Conservation (phyloP, 805 yeast genomes). For the Lachancea meyersii region DNA sequence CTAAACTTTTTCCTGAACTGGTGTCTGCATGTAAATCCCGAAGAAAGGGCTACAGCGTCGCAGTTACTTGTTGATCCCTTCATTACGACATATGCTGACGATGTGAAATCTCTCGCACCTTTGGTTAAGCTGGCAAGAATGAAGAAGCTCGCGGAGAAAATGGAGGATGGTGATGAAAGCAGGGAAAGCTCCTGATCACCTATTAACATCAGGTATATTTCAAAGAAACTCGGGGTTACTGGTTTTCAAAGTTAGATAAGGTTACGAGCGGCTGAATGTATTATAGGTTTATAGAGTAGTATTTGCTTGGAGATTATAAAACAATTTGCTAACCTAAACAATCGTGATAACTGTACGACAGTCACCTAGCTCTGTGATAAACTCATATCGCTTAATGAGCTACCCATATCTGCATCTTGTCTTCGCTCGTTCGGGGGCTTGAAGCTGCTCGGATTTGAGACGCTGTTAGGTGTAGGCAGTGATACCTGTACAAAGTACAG, state of each 20-base stretch:
- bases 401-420: background rate
- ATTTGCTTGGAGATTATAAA: background rate
- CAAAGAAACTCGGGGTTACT: no score
- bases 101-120: slow-evolving; percentile 58
- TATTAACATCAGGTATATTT: no score
- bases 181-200: slow-evolving; percentile 4
- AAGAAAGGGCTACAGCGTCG: slow-evolving; percentile 70
- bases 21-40: slow-evolving; percentile 79
- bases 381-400: slow-evolving; percentile 20
- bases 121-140: slow-evolving; percentile 66
- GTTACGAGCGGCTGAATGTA: background rate
- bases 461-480: slow-evolving; percentile 14
- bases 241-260: no score
- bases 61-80: slow-evolving; percentile 65
- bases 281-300: slow-evolving; percentile 6
- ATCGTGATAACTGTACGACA: background rate
- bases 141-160: slow-evolving; percentile 46
- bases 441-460: background rate
- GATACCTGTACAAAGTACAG: slow-evolving; percentile 70
- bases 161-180: slow-evolving; percentile 30
- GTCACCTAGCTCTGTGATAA: slow-evolving; percentile 14
- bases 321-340: background rate
- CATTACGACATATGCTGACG: slow-evolving; percentile 50
- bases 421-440: background rate
- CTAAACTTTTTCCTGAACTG: slow-evolving; percentile 65